A percentile compares a stretch with the other conserved stretches of the same genome.
Evolutionary conservation across 106 monocot genomes (phyloP).

Genomic region (Dendrobium huoshanense): DNA sequence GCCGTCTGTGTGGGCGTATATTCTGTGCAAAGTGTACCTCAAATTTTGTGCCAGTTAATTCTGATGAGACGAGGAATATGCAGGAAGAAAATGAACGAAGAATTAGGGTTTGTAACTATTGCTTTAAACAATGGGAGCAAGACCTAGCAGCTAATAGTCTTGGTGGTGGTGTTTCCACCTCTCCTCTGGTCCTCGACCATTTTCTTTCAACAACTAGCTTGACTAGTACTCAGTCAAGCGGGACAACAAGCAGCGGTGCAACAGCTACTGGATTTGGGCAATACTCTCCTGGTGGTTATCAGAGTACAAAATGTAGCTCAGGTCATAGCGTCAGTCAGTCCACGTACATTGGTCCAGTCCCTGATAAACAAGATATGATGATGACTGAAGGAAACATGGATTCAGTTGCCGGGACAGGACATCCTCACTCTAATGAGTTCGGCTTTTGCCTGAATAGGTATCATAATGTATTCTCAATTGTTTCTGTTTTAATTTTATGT

Average conservation of each 20-base stretch:
- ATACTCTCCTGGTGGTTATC: slow-evolving; percentile 29
- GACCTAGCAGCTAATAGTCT: slow-evolving; percentile 15
- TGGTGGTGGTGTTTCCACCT: slow-evolving; percentile 20
- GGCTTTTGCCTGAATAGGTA: slow-evolving; percentile 69
- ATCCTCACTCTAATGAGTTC: slow-evolving; percentile 35
- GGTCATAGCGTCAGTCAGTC: slow-evolving; percentile 19
- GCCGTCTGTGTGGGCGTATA: slow-evolving; percentile 75
- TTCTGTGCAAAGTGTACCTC: slow-evolving; percentile 84
- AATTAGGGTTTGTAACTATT: slow-evolving; percentile 79
- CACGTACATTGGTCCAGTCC: slow-evolving; percentile 10
- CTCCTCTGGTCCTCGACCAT: slow-evolving; percentile 38
- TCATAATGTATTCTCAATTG: neutral
- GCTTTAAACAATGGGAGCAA: slow-evolving; percentile 71
- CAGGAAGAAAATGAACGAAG: slow-evolving; percentile 35
- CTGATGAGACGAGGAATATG: slow-evolving; percentile 8
- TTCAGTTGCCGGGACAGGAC: slow-evolving; percentile 13
- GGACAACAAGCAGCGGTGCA: slow-evolving; percentile 36
- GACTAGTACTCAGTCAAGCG: slow-evolving; percentile 51
- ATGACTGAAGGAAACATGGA: slow-evolving; percentile 26
- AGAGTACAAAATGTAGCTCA: slow-evolving; percentile 14
- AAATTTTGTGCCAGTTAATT: slow-evolving; percentile 40
- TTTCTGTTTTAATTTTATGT: neutral
- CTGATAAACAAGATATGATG: slow-evolving; percentile 31
- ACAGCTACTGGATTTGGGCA: slow-evolving; percentile 20
- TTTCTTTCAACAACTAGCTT: slow-evolving; percentile 49